These are phyloP conservation scores for Carex sylvatica DNA, from an alignment of 202 grass and related monocot genomes.

Conservation along the genomic window DNA sequence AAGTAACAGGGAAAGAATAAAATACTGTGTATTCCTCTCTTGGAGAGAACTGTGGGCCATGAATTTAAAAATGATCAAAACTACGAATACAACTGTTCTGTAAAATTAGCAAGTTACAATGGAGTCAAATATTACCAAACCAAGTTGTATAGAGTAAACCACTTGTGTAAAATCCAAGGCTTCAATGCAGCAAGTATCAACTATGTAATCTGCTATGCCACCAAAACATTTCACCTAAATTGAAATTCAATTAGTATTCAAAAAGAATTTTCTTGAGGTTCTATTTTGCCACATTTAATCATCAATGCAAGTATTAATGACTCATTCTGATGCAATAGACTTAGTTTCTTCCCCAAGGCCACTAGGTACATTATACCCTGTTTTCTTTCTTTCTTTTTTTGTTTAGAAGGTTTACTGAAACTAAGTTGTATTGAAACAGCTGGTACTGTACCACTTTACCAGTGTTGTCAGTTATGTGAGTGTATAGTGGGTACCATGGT, in stretches of 20 bases:
- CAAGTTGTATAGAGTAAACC: not conserved
- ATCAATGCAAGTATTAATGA: not conserved
- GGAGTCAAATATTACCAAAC: constrained; percentile 15
- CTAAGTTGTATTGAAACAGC: not conserved
- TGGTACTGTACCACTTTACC: not conserved
- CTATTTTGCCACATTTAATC: not conserved
- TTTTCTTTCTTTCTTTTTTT: no score
- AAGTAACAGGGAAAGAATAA: not conserved
- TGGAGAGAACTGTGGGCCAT: not conserved
- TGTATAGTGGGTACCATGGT: not conserved
- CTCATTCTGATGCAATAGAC: not conserved
- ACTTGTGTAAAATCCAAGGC: not conserved
- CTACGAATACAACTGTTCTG: not conserved
- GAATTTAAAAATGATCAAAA: not conserved
- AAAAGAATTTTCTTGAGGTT: not conserved
- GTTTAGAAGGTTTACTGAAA: not conserved
- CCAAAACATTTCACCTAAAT: not conserved
- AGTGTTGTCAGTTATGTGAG: not conserved
- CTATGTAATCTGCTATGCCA: not conserved
- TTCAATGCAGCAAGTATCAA: constrained; percentile 1
- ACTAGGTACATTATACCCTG: no score
- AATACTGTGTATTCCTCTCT: not conserved
- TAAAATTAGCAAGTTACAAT: constrained; percentile 2
- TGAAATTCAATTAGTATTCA: not conserved
- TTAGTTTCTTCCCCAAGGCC: not conserved